A percentile compares a stretch with the other conserved stretches of the same genome.
phyloP scores from a whole-genome alignment of 768 basidiomycete genomes.

The Amanita rimosa region DNA sequence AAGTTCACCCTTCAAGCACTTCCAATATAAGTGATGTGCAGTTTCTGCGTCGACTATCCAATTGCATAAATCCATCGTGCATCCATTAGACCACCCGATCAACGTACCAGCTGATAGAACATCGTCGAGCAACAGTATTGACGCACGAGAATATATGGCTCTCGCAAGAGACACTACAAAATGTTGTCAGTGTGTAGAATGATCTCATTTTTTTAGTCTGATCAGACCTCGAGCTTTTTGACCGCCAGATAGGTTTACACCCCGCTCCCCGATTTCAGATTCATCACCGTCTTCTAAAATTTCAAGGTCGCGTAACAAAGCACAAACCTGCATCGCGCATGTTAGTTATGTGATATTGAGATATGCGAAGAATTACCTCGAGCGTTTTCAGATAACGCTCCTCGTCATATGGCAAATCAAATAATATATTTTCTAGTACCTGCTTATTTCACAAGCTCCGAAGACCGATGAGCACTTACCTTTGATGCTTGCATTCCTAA shows the following conservation, averaged over 20 bases:
- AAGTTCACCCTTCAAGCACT: slow-evolving; percentile 78
- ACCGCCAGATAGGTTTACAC: slow-evolving; percentile 48
- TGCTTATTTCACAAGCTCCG: neutral
- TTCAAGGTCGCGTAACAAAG: slow-evolving; percentile 61
- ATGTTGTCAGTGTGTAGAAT: slow-evolving; percentile 16
- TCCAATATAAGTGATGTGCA: slow-evolving; percentile 74
- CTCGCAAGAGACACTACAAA: slow-evolving; percentile 37
- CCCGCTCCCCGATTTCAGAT: slow-evolving; percentile 81
- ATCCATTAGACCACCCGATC: neutral
- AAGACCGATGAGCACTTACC: slow-evolving; percentile 13
- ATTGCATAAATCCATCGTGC: neutral
- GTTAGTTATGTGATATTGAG: slow-evolving; percentile 7
- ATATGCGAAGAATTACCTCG: slow-evolving; percentile 32
- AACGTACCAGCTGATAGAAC: slow-evolving; percentile 45
- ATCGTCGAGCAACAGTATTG: slow-evolving; percentile 75
- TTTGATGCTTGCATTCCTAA: slow-evolving; percentile 60
- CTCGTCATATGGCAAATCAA: slow-evolving; percentile 57
- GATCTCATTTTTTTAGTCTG: slow-evolving; percentile 29
- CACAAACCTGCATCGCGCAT: slow-evolving; percentile 34
- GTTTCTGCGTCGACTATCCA: slow-evolving; percentile 83
- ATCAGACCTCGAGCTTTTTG: slow-evolving; percentile 53
- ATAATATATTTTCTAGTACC: slow-evolving; percentile 47
- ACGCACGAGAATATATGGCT: slow-evolving; percentile 84
- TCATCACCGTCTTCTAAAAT: slow-evolving; percentile 85
- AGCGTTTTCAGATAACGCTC: slow-evolving; percentile 71